Conservation (phyloP, 768 basidiomycete genomes). For the Rhodotorula sphaerocarpa region DNA sequence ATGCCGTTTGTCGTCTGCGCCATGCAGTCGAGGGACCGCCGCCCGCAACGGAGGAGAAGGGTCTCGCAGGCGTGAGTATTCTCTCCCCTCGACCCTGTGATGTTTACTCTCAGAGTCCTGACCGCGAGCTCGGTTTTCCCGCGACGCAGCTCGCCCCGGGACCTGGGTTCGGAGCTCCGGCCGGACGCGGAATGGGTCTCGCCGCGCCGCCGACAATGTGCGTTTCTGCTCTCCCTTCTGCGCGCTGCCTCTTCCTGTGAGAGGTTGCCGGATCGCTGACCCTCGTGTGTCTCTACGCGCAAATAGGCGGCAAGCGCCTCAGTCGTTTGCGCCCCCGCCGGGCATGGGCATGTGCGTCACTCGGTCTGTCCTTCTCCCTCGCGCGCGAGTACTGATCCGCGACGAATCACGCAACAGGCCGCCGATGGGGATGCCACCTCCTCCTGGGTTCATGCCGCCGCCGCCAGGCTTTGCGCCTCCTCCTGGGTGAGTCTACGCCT, state of each 20-base stretch:
- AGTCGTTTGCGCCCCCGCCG: conserved; percentile 50
- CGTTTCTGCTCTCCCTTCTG: not conserved
- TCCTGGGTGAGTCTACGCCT: conserved; percentile 58
- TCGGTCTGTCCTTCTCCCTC: not conserved
- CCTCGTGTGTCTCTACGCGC: not conserved
- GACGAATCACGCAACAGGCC: conserved; percentile 43
- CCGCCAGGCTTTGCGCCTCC: conserved; percentile 45
- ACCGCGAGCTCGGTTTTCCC: conserved; percentile 12
- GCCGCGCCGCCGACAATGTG: conserved; percentile 44
- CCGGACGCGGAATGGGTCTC: conserved; percentile 85
- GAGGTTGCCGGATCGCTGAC: too few relatives aligned
- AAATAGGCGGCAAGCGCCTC: conserved; percentile 35
- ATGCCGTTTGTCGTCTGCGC: too few relatives aligned
- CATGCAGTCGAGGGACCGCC: conserved; percentile 32
- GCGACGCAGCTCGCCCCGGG: conserved; percentile 63
- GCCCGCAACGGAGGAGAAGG: conserved; percentile 20
- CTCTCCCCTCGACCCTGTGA: not conserved
- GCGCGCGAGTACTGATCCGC: too few relatives aligned
- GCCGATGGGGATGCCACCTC: conserved; percentile 58
- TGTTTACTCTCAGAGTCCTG: not conserved
- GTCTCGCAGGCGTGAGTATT: conserved; percentile 14
- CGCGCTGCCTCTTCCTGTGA: not conserved
- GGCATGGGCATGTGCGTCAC: conserved; percentile 49
- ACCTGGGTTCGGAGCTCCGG: conserved; percentile 90
- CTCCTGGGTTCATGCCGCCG: conserved; percentile 15